phyloP scores from a whole-genome alignment of 345 rosid species.

The Kernera saxatilis region DNA sequence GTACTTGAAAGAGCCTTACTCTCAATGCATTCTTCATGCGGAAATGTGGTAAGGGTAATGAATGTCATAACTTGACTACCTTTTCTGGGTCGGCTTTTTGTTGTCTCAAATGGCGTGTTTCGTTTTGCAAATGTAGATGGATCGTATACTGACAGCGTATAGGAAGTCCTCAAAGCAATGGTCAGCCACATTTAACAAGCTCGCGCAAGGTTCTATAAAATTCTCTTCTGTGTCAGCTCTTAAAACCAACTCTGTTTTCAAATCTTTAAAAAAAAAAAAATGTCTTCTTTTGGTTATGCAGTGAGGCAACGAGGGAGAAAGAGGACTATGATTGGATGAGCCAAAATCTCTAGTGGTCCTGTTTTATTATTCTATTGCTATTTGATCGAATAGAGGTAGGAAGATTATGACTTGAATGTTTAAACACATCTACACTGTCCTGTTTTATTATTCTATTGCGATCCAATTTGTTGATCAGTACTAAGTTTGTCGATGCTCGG shows the following conservation, averaged over 20 bases:
- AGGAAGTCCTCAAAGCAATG: slow-evolving; percentile 95
- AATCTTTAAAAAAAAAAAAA: background rate
- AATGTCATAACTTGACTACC: background rate
- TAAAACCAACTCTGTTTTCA: background rate
- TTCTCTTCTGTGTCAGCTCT: background rate
- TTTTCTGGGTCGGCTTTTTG: background rate
- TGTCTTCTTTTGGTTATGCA: slow-evolving; percentile 25
- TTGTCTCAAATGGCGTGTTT: background rate
- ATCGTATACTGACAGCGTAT: slow-evolving; percentile 63
- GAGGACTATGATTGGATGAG: slow-evolving; percentile 89
- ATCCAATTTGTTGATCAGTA: background rate
- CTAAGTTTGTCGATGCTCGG: background rate
- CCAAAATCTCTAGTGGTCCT: background rate
- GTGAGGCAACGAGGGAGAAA: slow-evolving; percentile 92
- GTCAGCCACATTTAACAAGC: slow-evolving; percentile 91
- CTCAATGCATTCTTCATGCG: slow-evolving; percentile 94
- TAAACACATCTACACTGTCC: background rate
- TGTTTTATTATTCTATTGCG: background rate
- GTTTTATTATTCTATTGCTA: too few relatives aligned
- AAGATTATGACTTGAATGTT: background rate
- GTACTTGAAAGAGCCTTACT: slow-evolving; percentile 93
- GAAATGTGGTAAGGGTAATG: slow-evolving; percentile 72
- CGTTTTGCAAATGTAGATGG: slow-evolving; percentile 53
- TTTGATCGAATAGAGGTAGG: background rate
- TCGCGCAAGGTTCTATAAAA: slow-evolving; percentile 66